Base-by-base conservation (phyloP, 345 rosid species). In the Rhodomyrtus tomentosa region DNA sequence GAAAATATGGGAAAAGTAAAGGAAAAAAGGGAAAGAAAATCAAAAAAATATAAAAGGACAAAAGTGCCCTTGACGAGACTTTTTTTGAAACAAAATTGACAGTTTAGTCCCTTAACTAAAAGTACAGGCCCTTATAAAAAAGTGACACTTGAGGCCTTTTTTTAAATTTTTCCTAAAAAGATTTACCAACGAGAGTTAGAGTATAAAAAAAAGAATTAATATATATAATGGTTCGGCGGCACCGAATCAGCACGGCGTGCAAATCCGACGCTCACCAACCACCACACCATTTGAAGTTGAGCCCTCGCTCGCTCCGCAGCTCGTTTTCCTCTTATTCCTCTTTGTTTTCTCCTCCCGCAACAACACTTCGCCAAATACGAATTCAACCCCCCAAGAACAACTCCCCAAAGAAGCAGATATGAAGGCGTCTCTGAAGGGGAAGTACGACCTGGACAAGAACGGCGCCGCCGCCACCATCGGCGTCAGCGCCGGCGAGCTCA, bases 381-480 rank as follows among this genome's bases (percentile, higher is more conserved):
- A 51, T 42, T 74, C 82, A 55, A 51, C 85, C 29, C 32, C 79
- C 51, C 38, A 76, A 54, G 72, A 50, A 36, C 74, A 12, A 12
- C 36, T 14, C 56, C 59, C 8, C 6, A 86, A n/a, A 40, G 16
- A 55, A 21, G 50, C 81, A 73, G 83, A 51, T 86, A 94, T 95
- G 98, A 96, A 91, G 93, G 98, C 94, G 45, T 91, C 99, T 80
- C 73, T 96, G 86, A 95, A 93, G 84, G 95, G 95, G 87, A 93
- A 87, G 88, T 93, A 93, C 88, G 95, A 91, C 25, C 76, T 74
- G 45, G 95, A 90, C 83, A 95, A 90, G 49, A 87, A 87, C 92
- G 87, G 84, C 82, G 84, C 88, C 62, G 85, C 83, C 48, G 93
- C 93, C 10, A 86, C 93, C 20, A 9, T 94, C 80, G 88, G 93